Percentiles rank a stretch among this genome's conserved stretches.
These are phyloP conservation scores for Phaeoacremonium minimum DNA, from an alignment of 2,329 filamentous ascomycete genomes.

Conservation along the genomic window DNA sequence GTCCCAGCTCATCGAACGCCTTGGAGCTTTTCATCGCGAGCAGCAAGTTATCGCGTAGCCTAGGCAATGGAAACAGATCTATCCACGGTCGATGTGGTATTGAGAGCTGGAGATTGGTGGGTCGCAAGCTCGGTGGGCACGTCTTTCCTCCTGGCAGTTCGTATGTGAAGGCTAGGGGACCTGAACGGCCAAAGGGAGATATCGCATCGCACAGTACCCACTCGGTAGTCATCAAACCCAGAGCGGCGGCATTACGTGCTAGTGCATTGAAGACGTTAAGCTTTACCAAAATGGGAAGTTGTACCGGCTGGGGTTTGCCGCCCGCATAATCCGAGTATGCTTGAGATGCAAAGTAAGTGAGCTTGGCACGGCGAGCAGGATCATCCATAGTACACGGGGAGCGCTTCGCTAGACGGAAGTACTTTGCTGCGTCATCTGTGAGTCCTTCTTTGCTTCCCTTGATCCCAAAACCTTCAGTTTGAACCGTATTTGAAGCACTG, in stretches of 20 bases:
- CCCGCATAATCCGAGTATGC: not conserved
- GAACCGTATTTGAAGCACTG: too few relatives aligned
- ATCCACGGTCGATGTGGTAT: not conserved
- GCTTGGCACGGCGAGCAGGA: not conserved
- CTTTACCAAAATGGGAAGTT: not conserved
- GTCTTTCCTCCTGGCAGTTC: not conserved
- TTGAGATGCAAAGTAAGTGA: not conserved
- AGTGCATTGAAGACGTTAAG: constrained; percentile 1
- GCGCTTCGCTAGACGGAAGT: too few relatives aligned
- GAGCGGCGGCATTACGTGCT: not conserved
- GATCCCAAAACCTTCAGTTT: too few relatives aligned
- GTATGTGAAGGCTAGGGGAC: not conserved
- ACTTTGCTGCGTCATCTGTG: too few relatives aligned
- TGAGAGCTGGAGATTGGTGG: constrained; percentile 1
- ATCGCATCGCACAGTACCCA: constrained; percentile 1
- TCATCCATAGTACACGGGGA: not conserved
- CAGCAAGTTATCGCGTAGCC: not conserved
- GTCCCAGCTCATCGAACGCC: not conserved
- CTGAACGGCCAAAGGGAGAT: not conserved
- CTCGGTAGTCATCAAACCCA: not conserved
- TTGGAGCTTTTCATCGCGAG: not conserved
- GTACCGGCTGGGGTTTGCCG: not conserved
- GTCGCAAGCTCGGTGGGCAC: not conserved
- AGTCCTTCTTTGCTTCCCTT: too few relatives aligned
- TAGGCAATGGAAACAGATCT: constrained; percentile 1